Percentiles rank a stretch among this genome's conserved stretches.
phyloP scores from a whole-genome alignment of 2,329 filamentous ascomycete species.

The Sclerotinia trifoliorum region DNA sequence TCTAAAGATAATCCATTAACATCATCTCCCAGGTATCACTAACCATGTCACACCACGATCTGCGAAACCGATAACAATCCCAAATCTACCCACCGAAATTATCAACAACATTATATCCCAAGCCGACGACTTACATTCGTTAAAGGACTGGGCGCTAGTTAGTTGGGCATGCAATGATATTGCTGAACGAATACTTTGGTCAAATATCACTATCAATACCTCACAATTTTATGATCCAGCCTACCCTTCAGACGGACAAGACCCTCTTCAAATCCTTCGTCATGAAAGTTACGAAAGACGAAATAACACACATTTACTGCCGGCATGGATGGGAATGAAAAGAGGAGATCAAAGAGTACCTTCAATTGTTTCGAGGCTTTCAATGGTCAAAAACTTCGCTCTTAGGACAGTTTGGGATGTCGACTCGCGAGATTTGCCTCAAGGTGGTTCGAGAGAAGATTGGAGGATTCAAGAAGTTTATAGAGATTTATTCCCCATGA shows the following conservation, averaged over 20 bases:
- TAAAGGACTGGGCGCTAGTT: slow-evolving; percentile 22
- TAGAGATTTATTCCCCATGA: slow-evolving; percentile 6
- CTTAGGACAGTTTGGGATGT: slow-evolving; percentile 23
- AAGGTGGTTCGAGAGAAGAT: slow-evolving; percentile 19
- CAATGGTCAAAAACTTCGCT: slow-evolving; percentile 16
- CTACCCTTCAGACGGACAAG: slow-evolving; percentile 15
- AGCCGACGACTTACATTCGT: slow-evolving; percentile 19
- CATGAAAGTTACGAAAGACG: slow-evolving; percentile 13
- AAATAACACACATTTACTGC: not conserved
- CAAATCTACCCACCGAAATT: slow-evolving; percentile 19
- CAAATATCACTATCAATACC: slow-evolving; percentile 23
- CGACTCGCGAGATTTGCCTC: slow-evolving; percentile 17
- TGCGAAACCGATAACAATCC: slow-evolving; percentile 17
- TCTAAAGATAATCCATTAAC: not conserved
- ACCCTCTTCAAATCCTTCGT: slow-evolving; percentile 15
- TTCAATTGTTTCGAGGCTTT: slow-evolving; percentile 16
- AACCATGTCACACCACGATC: slow-evolving; percentile 9
- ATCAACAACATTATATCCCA: slow-evolving; percentile 21
- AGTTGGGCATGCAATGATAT: slow-evolving; percentile 18
- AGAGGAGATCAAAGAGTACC: slow-evolving; percentile 10
- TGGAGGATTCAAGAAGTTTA: not conserved
- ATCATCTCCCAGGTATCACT: slow-evolving; percentile 4
- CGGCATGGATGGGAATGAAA: not conserved
- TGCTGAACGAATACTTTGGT: slow-evolving; percentile 21
- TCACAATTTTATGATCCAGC: slow-evolving; percentile 20